These are phyloP conservation scores for Phlyctochytrium arcticum DNA, from an alignment of 192 early-diverging fungal genomes.

Conservation along the genomic window DNA sequence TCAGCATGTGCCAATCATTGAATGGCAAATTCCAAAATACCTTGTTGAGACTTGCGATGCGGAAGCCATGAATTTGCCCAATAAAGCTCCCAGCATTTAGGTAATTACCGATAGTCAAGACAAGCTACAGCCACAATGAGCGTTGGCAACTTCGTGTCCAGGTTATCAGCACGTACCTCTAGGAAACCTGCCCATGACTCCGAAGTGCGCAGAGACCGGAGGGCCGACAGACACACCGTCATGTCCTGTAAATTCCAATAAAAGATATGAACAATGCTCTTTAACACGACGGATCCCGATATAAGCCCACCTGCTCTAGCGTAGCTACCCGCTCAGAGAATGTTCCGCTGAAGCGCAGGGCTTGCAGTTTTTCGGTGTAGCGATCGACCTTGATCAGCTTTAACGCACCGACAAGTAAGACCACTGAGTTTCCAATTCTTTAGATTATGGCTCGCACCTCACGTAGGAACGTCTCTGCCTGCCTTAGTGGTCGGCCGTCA, in stretches of 20 bases:
- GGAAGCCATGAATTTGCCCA: constrained; percentile 41
- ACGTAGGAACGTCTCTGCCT: constrained; percentile 32
- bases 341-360: constrained; percentile 29
- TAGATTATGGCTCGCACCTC: constrained; percentile 18
- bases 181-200: constrained; percentile 31
- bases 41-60: constrained; percentile 38
- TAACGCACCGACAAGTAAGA: background rate
- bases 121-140: constrained; percentile 26
- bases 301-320: constrained; percentile 25
- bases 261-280: no score
- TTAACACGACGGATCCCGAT: no score
- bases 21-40: background rate
- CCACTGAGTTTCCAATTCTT: background rate
- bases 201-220: constrained; percentile 23
- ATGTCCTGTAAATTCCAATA: constrained; percentile 30
- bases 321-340: constrained; percentile 29
- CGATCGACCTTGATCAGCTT: constrained; percentile 34
- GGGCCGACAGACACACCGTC: constrained; percentile 4
- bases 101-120: constrained; percentile 41
- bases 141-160: background rate
- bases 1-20: background rate
- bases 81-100: constrained; percentile 40
- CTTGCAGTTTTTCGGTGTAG: constrained; percentile 12
- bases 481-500: constrained; percentile 12
- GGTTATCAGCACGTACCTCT: constrained; percentile 30